Conservation (phyloP, 1,284 basidiomycete genomes). For the Vanrija pseudolonga region DNA sequence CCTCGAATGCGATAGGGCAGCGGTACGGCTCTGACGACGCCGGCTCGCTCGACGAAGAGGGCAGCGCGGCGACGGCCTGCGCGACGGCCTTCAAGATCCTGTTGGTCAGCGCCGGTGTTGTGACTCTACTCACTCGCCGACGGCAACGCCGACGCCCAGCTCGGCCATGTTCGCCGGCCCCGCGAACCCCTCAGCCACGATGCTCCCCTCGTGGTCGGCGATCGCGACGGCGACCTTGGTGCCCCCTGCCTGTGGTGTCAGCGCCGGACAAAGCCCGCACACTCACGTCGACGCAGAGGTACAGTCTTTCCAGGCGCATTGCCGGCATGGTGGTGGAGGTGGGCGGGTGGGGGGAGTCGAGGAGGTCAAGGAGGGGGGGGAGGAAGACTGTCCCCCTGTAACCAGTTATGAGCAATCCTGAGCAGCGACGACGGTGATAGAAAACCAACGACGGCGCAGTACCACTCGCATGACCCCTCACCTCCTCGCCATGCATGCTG, state of each 20-base stretch:
- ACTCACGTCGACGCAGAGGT: too few species aligned
- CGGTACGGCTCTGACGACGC: slow-evolving; percentile 44
- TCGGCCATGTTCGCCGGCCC: slow-evolving; percentile 69
- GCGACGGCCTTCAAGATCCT: slow-evolving; percentile 3
- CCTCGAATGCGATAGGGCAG: slow-evolving; percentile 12
- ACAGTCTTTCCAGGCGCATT: too few species aligned
- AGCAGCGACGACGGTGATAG: too few species aligned
- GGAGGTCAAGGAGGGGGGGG: too few species aligned
- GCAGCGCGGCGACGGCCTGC: too few species aligned
- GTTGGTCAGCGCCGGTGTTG: slow-evolving; percentile 52
- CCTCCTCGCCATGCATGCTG: too few species aligned
- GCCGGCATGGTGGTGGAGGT: too few species aligned
- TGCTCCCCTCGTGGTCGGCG: slow-evolving; percentile 55
- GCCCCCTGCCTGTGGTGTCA: slow-evolving; percentile 54
- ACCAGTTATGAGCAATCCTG: too few species aligned
- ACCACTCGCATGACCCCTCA: too few species aligned
- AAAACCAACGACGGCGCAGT: too few species aligned
- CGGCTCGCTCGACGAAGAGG: slow-evolving; percentile 30
- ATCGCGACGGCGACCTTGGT: slow-evolving; percentile 73
- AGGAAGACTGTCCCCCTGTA: too few species aligned
- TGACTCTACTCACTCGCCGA: slow-evolving; percentile 48
- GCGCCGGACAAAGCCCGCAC: background rate
- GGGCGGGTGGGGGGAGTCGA: too few species aligned
- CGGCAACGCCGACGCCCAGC: slow-evolving; percentile 35
- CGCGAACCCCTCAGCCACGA: slow-evolving; percentile 61